phyloP scores from a whole-genome alignment of 805 yeast species.

The Candida berthetii region DNA sequence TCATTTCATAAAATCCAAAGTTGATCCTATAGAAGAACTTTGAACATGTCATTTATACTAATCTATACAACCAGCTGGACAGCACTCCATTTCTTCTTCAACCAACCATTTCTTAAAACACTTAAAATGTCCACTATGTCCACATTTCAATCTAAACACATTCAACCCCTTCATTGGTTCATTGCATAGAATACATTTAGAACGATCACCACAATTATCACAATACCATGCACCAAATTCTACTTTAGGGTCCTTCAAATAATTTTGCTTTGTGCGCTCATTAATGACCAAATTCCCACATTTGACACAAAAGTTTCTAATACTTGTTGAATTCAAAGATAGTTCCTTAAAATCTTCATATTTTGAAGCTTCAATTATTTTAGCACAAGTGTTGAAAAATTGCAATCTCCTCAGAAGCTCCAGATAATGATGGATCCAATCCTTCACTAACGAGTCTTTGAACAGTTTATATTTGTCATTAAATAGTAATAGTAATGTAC shows the following conservation, averaged over 20 bases:
- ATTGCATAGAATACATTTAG: conserved; percentile 63
- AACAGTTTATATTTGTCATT: conserved; percentile 30
- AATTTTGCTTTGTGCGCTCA: conserved; percentile 42
- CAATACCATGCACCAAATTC: conserved; percentile 82
- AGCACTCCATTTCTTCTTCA: conserved; percentile 54
- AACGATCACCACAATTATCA: conserved; percentile 51
- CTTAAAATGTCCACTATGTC: conserved; percentile 80
- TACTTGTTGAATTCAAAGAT: conserved; percentile 24
- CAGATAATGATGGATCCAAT: conserved; percentile 50
- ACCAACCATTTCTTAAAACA: conserved; percentile 78
- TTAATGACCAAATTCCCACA: conserved; percentile 57
- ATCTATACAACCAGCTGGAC: conserved; percentile 65
- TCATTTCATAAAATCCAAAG: conserved; percentile 38
- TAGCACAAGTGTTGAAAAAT: conserved; percentile 53
- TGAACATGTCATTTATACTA: background rate
- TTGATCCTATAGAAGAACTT: conserved; percentile 7
- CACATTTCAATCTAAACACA: conserved; percentile 61
- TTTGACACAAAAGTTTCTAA: conserved; percentile 53
- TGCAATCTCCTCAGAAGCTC: conserved; percentile 43
- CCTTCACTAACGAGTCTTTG: conserved; percentile 33
- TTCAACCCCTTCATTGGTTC: conserved; percentile 71
- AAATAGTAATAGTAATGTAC: conserved; percentile 52
- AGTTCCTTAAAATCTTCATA: conserved; percentile 17
- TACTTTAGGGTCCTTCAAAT: conserved; percentile 22
- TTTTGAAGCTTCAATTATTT: conserved; percentile 40